Evolutionary conservation across 192 early-diverging fungal genomes (phyloP), one percentile per base, ranked within the genome.

Genomic region (Phlyctochytrium planicorne): DNA sequence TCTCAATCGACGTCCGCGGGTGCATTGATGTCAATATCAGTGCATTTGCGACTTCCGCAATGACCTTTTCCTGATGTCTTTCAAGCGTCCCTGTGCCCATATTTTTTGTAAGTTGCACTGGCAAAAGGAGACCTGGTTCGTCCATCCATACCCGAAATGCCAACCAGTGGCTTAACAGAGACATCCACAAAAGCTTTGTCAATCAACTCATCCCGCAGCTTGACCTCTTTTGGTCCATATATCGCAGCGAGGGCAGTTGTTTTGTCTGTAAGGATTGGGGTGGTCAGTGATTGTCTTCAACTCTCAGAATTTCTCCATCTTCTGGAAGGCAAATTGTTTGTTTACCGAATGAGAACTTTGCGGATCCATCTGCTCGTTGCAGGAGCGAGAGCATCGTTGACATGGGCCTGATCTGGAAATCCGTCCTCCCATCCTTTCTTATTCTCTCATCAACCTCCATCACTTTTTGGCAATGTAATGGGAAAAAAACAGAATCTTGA

Each of bases 171-270:
- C 30, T 89, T 86, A 20, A 88, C 86, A 27, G 89, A 75, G 16
- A 98, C 91, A 35, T 95, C 91, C 2, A 98, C 69, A 17, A 84
- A 84, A 0, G 96, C 92, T 60, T 86, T 89, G 70, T 98, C 94
- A 17, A 98, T 70, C 66, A 91, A 87, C 74, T 96, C 95, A 63
- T 97, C 94, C 17, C 89, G 86, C 4, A 94, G 53, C 63, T 83
- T 87, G 30, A 93, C 93, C 63, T 95, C 93, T 23, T 88, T 82
- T 2, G 97, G 97, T 0, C 97, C 97, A 64, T 87, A 87, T 14
- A 98, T 86, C 16, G 90, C 88, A 50, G 85, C 86, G 30, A 96
- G 53, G 1, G 94, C 91, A 40, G 59, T 32, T 31, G 34, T n/a
- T n/a, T n/a, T n/a, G n/a, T n/a, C n/a, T n/a, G 17, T 60, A 32